phyloP scores from a whole-genome alignment of 2,329 filamentous ascomycete species.

The Thyridium curvatum region DNA sequence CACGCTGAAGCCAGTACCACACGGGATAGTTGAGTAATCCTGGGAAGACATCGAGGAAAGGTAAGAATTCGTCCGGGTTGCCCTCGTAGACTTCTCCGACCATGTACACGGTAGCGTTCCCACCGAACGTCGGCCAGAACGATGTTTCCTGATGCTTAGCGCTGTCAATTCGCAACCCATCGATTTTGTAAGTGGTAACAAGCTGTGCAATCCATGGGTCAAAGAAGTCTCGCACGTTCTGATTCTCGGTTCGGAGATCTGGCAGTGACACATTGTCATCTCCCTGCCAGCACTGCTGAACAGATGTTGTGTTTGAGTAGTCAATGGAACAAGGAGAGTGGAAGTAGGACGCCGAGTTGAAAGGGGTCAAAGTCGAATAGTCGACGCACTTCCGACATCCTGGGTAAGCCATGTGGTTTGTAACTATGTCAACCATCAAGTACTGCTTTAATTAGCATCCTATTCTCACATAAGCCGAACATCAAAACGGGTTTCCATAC shows the following conservation, averaged over 20 bases:
- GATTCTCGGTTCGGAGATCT: slow-evolving; percentile 51
- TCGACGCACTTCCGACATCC: slow-evolving; percentile 22
- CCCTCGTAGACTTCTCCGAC: slow-evolving; percentile 56
- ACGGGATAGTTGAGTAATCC: slow-evolving; percentile 59
- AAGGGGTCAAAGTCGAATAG: slow-evolving; percentile 32
- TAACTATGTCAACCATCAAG: slow-evolving; percentile 42
- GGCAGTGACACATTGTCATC: too few species aligned
- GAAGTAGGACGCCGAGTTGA: slow-evolving; percentile 51
- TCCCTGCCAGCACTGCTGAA: slow-evolving; percentile 44
- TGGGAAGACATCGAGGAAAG: slow-evolving; percentile 46
- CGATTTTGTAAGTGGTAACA: too few species aligned
- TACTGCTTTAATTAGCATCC: too few species aligned
- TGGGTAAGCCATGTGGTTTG: slow-evolving; percentile 48
- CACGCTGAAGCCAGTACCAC: slow-evolving; percentile 33
- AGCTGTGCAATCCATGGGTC: slow-evolving; percentile 54
- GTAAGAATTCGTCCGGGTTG: slow-evolving; percentile 40
- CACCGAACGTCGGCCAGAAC: slow-evolving; percentile 50
- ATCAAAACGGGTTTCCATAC: too few species aligned
- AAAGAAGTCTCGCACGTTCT: slow-evolving; percentile 42
- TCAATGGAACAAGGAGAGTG: slow-evolving; percentile 51
- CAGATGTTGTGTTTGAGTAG: slow-evolving; percentile 44
- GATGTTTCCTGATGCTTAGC: slow-evolving; percentile 54
- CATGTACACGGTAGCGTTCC: slow-evolving; percentile 49
- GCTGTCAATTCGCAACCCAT: slow-evolving; percentile 55
- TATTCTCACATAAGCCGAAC: too few species aligned